phyloP scores from a whole-genome alignment of 768 basidiomycete genomes.

The Termitomyces sp. region DNA sequence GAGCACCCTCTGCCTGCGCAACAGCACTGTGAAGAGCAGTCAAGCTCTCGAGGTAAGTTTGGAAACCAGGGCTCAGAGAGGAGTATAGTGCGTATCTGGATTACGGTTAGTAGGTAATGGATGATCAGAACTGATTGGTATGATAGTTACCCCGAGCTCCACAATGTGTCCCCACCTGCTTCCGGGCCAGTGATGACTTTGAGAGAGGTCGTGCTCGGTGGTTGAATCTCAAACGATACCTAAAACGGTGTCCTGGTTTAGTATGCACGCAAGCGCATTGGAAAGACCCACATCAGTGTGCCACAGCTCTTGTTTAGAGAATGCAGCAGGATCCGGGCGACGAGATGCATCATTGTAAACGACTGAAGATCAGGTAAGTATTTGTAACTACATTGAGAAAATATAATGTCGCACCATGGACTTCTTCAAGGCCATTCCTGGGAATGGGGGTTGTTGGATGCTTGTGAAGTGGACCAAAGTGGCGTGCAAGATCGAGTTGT shows the following conservation, averaged over 20 bases:
- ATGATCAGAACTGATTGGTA: neutral
- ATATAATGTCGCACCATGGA: slow-evolving; percentile 49
- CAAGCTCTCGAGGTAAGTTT: slow-evolving; percentile 73
- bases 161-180: slow-evolving; percentile 76
- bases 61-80: slow-evolving; percentile 69
- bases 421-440: slow-evolving; percentile 70
- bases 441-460: slow-evolving; percentile 82
- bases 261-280: neutral
- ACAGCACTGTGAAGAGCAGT: slow-evolving; percentile 74
- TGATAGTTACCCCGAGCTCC: slow-evolving; percentile 65
- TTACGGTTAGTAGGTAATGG: neutral
- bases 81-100: slow-evolving; percentile 80
- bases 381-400: slow-evolving; percentile 2
- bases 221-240: slow-evolving; percentile 77
- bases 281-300: slow-evolving; percentile 64
- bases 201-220: slow-evolving; percentile 77
- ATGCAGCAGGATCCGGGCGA: slow-evolving; percentile 60
- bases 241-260: slow-evolving; percentile 7
- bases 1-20: slow-evolving; percentile 73
- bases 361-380: slow-evolving; percentile 34
- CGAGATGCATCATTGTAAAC: slow-evolving; percentile 68
- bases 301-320: slow-evolving; percentile 75
- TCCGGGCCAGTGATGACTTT: slow-evolving; percentile 70
- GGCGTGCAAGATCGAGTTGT: slow-evolving; percentile 67
- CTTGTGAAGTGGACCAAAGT: slow-evolving; percentile 77